phyloP scores from a whole-genome alignment of 768 basidiomycete genomes.

The Lactarius trivialis region DNA sequence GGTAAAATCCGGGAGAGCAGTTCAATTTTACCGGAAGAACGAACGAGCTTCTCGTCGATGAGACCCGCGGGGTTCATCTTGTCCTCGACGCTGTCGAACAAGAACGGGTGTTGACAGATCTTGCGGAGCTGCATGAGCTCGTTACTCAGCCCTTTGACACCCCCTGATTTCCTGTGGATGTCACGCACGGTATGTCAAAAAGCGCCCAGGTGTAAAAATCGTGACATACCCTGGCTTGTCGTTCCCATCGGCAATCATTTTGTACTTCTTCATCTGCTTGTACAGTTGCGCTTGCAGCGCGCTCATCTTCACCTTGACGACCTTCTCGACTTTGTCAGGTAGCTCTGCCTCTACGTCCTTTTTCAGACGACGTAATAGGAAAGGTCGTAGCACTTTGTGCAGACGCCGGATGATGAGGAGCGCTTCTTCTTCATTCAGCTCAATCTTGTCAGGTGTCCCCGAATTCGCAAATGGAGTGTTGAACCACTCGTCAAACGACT shows the following conservation, averaged over 20 bases:
- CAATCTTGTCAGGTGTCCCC: constrained; percentile 96
- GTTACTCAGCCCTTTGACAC: constrained; percentile 87
- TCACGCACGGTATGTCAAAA: not conserved
- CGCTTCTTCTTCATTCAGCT: constrained; percentile 99
- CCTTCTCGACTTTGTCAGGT: constrained; percentile 96
- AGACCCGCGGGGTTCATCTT: constrained; percentile 78
- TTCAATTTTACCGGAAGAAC: constrained; percentile 91
- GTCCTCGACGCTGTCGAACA: constrained; percentile 93
- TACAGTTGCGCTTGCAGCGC: constrained; percentile 88
- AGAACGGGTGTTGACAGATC: constrained; percentile 96
- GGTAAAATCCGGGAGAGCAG: constrained; percentile 86
- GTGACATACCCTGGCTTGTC: constrained; percentile 62
- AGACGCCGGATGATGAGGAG: constrained; percentile 93
- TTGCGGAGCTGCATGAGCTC: constrained; percentile 98
- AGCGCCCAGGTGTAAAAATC: not conserved
- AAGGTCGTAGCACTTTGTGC: constrained; percentile 93
- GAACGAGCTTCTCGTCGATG: constrained; percentile 79
- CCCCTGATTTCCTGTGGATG: constrained; percentile 51
- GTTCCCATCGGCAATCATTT: constrained; percentile 87
- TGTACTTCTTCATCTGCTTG: constrained; percentile 97
- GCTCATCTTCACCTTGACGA: constrained; percentile 94
- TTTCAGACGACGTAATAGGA: constrained; percentile 87
- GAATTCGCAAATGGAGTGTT: constrained; percentile 99
- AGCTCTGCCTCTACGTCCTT: constrained; percentile 95
- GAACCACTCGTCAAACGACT: constrained; percentile 99